Evolutionary conservation across 306 rosid species (phyloP).

Genomic region (Hippophae rhamnoides): DNA sequence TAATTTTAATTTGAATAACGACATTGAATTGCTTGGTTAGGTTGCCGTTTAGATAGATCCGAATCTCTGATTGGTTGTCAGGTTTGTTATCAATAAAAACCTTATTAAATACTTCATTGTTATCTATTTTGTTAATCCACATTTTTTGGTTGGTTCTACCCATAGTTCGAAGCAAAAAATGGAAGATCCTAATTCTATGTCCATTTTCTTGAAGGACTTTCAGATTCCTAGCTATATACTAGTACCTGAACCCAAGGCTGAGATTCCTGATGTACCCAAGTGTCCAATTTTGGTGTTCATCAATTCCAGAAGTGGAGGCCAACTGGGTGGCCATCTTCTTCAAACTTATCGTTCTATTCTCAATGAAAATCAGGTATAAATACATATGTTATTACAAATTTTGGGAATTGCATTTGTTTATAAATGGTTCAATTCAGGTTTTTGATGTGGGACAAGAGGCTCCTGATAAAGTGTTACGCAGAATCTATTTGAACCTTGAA

Average conservation of each 20-base stretch:
- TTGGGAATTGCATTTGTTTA: conserved; percentile 7
- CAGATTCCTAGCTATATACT: conserved; percentile 63
- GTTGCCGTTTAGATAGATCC: too few relatives aligned
- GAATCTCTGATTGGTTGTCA: not conserved
- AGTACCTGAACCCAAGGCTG: conserved; percentile 31
- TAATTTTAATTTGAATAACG: too few relatives aligned
- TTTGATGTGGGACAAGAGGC: conserved; percentile 75
- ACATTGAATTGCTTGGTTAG: not conserved
- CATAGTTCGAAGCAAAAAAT: conserved; percentile 30
- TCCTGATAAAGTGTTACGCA: conserved; percentile 62
- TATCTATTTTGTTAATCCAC: not conserved
- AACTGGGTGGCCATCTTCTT: conserved; percentile 77
- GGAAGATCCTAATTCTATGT: conserved; percentile 26
- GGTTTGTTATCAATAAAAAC: not conserved
- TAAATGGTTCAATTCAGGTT: conserved; percentile 41
- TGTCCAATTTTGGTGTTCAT: conserved; percentile 76
- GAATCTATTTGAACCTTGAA: conserved; percentile 52
- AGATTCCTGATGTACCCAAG: conserved; percentile 23
- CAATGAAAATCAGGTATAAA: conserved; percentile 51
- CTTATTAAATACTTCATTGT: not conserved
- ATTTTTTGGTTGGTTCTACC: not conserved
- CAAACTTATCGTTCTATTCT: conserved; percentile 49
- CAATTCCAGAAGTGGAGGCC: conserved; percentile 96
- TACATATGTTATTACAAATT: not conserved
- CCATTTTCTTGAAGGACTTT: conserved; percentile 36